Evolutionary conservation across 768 basidiomycete genomes (phyloP).

Genomic region (Amanita inopinata): DNA sequence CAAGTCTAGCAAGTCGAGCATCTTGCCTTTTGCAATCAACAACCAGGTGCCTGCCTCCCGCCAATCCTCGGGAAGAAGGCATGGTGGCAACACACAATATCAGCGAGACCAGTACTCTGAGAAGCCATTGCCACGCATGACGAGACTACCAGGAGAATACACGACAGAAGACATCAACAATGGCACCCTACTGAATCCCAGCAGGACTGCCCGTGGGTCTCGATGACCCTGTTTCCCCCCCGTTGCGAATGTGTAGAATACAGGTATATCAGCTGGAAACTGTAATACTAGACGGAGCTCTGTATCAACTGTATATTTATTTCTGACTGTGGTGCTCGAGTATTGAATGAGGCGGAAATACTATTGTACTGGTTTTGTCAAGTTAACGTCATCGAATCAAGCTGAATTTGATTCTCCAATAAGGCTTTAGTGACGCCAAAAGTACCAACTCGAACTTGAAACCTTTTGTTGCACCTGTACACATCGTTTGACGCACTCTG

Average conservation of each 20-base stretch:
- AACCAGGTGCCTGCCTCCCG: neutral
- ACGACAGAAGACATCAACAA: constrained; percentile 12
- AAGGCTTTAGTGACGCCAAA: too few species aligned
- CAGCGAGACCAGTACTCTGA: constrained; percentile 10
- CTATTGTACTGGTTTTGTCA: too few species aligned
- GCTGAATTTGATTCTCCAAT: too few species aligned
- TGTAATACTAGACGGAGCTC: neutral
- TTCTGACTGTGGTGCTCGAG: neutral
- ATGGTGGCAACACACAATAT: neutral
- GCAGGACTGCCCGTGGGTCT: constrained; percentile 12
- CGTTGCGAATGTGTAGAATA: neutral
- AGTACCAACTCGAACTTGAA: too few species aligned
- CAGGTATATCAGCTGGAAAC: neutral
- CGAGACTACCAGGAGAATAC: constrained; percentile 15
- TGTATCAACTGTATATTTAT: constrained; percentile 1
- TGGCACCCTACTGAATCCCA: constrained; percentile 8
- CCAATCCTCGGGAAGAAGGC: constrained; percentile 1
- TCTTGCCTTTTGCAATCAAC: constrained; percentile 16
- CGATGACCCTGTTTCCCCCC: constrained; percentile 18
- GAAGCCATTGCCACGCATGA: constrained; percentile 18
- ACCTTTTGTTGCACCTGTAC: too few species aligned
- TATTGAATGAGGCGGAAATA: too few species aligned
- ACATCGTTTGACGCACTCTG: too few species aligned
- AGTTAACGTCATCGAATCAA: too few species aligned
- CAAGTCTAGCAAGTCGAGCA: constrained; percentile 28